These are phyloP conservation scores for Xylaria sp. DNA, from an alignment of 2,329 filamentous ascomycete species.

Conservation along the genomic window DNA sequence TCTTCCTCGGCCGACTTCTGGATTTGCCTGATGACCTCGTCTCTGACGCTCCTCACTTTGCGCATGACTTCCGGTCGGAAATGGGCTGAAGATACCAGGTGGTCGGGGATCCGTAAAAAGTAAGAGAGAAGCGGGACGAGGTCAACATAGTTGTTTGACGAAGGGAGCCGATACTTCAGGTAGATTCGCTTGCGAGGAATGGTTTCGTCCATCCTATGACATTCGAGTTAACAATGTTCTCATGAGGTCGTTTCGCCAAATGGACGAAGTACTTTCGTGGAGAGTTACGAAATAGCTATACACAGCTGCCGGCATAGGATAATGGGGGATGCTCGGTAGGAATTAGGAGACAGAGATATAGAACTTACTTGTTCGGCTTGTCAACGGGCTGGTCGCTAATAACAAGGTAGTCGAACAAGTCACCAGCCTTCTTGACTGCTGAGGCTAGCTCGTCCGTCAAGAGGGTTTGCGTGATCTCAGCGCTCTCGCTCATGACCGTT, in stretches of 20 bases:
- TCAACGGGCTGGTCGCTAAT: conserved; percentile 87
- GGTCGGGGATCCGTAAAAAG: conserved; percentile 84
- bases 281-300: neutral
- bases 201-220: conserved; percentile 76
- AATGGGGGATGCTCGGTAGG: neutral
- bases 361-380: conserved; percentile 76
- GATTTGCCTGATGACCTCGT: conserved; percentile 78
- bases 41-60: conserved; percentile 79
- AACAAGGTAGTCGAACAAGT: conserved; percentile 83
- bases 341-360: neutral
- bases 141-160: conserved; percentile 62
- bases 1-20: conserved; percentile 77
- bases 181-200: conserved; percentile 83
- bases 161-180: conserved; percentile 73
- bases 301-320: neutral
- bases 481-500: conserved; percentile 95
- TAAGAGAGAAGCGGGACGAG: conserved; percentile 77
- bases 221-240: conserved; percentile 2
- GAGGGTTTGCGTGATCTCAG: conserved; percentile 86
- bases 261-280: neutral
- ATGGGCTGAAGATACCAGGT: conserved; percentile 73
- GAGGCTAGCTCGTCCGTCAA: conserved; percentile 86
- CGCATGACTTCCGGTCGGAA: conserved; percentile 90
- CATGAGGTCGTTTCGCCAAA: neutral
- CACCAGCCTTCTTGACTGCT: conserved; percentile 77